A percentile compares a stretch with the other conserved stretches of the same genome.
Conservation (phyloP, 1,139 yeast species). For the Magnusiomyces paraingens region DNA sequence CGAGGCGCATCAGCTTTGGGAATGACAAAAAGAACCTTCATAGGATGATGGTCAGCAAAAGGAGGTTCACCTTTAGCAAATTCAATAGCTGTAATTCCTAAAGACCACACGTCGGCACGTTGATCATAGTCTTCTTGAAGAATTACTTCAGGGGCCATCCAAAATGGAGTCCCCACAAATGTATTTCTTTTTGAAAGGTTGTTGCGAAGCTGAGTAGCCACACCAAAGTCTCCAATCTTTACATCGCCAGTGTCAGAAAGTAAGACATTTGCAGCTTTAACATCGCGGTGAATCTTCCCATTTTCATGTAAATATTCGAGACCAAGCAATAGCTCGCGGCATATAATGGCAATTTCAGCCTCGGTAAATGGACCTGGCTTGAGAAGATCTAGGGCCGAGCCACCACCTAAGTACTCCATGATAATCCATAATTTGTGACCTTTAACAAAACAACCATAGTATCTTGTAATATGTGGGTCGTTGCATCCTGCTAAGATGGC, state of each 20-base stretch:
- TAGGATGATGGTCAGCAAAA: constrained; percentile 62
- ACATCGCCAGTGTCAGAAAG: constrained; percentile 63
- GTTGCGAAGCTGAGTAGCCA: constrained; percentile 79
- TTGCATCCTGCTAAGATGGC: constrained; percentile 69
- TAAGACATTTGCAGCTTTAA: constrained; percentile 78
- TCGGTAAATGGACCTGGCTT: constrained; percentile 55
- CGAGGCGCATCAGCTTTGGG: constrained; percentile 49
- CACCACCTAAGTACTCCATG: constrained; percentile 74
- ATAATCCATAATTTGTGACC: constrained; percentile 79
- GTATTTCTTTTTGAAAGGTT: constrained; percentile 76
- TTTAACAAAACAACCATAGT: constrained; percentile 73
- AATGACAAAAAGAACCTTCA: constrained; percentile 64
- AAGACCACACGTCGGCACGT: constrained; percentile 92
- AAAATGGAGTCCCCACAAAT: constrained; percentile 96
- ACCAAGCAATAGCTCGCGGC: constrained; percentile 58
- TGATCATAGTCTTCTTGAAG: constrained; percentile 80
- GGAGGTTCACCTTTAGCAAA: constrained; percentile 84
- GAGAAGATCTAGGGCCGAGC: constrained; percentile 62
- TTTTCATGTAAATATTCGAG: constrained; percentile 64
- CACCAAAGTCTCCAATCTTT: constrained; percentile 94
- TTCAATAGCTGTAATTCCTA: constrained; percentile 87
- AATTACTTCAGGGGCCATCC: constrained; percentile 99
- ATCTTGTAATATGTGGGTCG: constrained; percentile 61
- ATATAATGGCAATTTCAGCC: constrained; percentile 49
- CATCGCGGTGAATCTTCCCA: constrained; percentile 81